Evolutionary conservation across 1,284 basidiomycete species (phyloP).

Genomic region (Melampsora allii-populina): DNA sequence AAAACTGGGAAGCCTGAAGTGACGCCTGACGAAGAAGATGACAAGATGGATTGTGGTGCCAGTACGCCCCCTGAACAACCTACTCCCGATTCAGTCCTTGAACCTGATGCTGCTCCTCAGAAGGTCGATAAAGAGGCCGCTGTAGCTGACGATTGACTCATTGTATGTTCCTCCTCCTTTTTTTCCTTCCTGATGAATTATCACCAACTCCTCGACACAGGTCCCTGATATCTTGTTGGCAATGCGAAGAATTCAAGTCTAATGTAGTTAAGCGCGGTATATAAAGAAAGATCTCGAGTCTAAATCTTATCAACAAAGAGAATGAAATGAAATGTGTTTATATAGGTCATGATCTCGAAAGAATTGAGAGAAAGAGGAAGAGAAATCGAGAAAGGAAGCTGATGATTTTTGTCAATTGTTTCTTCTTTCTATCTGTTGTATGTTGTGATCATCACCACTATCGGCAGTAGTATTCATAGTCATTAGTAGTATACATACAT

Average conservation of each 20-base stretch:
- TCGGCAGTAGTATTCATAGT: too few species aligned
- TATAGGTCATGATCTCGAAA: neutral
- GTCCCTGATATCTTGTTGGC: neutral
- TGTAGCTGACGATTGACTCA: neutral
- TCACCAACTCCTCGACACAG: neutral
- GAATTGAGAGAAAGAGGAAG: neutral
- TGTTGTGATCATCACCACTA: conserved; percentile 3
- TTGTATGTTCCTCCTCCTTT: neutral
- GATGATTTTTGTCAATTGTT: neutral
- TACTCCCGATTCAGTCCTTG: neutral
- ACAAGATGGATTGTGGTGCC: neutral
- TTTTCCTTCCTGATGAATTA: neutral
- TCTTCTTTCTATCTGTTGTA: neutral
- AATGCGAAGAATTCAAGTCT: neutral
- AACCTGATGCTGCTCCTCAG: neutral
- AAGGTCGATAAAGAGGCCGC: neutral
- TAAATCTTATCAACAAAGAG: neutral
- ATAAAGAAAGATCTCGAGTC: neutral
- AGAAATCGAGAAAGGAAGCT: neutral
- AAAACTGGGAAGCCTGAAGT: neutral
- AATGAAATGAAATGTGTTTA: neutral
- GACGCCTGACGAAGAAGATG: neutral
- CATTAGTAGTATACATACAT: too few species aligned
- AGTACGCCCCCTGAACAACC: conserved; percentile 6
- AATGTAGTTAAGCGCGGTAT: neutral